Evolutionary conservation across 352 stramenopile species (phyloP).

Genomic region (Pythium sukuiense): DNA sequence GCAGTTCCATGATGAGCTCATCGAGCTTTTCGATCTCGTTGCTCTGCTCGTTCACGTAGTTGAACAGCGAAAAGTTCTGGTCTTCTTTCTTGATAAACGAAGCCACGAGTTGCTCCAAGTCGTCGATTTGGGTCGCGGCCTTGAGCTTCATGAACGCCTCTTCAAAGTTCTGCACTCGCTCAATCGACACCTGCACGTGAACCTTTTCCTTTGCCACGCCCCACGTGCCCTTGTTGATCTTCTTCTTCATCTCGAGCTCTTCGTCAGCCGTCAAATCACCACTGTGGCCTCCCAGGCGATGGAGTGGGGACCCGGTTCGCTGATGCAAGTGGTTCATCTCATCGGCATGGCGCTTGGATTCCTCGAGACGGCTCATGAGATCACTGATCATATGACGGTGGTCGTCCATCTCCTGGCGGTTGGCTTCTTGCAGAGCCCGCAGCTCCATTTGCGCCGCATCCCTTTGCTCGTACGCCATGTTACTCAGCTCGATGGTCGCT

Average conservation of each 20-base stretch:
- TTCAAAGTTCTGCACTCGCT: slow-evolving; percentile 94
- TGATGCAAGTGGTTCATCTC: slow-evolving; percentile 33
- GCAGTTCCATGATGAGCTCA: slow-evolving; percentile 68
- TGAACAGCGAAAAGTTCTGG: slow-evolving; percentile 96
- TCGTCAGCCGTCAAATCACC: slow-evolving; percentile 61
- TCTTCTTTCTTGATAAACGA: slow-evolving; percentile 96
- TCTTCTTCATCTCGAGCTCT: slow-evolving; percentile 69
- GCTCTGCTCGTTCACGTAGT: slow-evolving; percentile 94
- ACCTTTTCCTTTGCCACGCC: slow-evolving; percentile 86
- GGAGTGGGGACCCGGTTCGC: slow-evolving; percentile 29
- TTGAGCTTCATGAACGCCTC: slow-evolving; percentile 95
- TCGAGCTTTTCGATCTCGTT: slow-evolving; percentile 94
- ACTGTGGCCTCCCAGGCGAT: slow-evolving; percentile 14
- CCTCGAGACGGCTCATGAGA: slow-evolving; percentile 61
- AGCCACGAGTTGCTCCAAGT: slow-evolving; percentile 91
- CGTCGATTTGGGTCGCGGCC: slow-evolving; percentile 88
- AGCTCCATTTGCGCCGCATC: slow-evolving; percentile 94
- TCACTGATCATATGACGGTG: slow-evolving; percentile 59
- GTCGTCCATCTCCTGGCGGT: slow-evolving; percentile 77
- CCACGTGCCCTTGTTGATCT: slow-evolving; percentile 77
- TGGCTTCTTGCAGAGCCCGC: slow-evolving; percentile 90
- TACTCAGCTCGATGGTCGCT: slow-evolving; percentile 93
- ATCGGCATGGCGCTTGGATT: slow-evolving; percentile 48
- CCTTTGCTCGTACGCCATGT: slow-evolving; percentile 94
- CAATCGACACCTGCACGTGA: slow-evolving; percentile 85